Conservation (phyloP, 2,329 filamentous ascomycete genomes). For the Exophiala oligosperma region DNA sequence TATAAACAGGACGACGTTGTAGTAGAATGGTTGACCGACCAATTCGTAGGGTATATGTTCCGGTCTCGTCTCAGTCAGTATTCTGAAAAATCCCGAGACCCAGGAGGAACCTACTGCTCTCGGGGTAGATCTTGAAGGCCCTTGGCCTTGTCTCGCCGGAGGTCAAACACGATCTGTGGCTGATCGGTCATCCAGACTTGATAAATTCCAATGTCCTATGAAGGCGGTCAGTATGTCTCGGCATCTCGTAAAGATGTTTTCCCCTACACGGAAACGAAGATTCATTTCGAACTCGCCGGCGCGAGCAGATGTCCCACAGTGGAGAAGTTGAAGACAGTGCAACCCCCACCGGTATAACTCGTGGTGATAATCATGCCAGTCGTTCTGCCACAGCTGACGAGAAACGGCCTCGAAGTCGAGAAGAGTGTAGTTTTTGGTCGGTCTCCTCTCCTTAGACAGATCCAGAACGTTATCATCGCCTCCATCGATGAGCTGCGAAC, state of each 20-base stretch:
- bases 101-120: no score
- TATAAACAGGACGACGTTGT: no score
- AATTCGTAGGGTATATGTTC: no score
- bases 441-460: neutral
- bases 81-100: no score
- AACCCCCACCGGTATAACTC: slow-evolving; percentile 8
- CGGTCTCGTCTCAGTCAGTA: no score
- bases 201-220: neutral
- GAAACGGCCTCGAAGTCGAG: slow-evolving; percentile 5
- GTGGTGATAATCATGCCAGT: slow-evolving; percentile 12
- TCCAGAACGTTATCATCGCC: neutral
- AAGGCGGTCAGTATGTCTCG: neutral
- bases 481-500: neutral
- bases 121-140: neutral
- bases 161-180: slow-evolving; percentile 6
- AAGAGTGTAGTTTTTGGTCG: neutral
- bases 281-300: slow-evolving; percentile 10
- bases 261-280: neutral
- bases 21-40: no score
- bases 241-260: neutral
- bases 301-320: slow-evolving; percentile 9
- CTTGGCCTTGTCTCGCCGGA: slow-evolving; percentile 8
- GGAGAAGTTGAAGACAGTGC: slow-evolving; percentile 3
- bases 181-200: slow-evolving; percentile 8
- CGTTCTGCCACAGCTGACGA: slow-evolving; percentile 14